These are phyloP conservation scores for Cephalotrichum gorgonifer DNA, from an alignment of 2,329 filamentous ascomycete genomes.

Conservation along the genomic window DNA sequence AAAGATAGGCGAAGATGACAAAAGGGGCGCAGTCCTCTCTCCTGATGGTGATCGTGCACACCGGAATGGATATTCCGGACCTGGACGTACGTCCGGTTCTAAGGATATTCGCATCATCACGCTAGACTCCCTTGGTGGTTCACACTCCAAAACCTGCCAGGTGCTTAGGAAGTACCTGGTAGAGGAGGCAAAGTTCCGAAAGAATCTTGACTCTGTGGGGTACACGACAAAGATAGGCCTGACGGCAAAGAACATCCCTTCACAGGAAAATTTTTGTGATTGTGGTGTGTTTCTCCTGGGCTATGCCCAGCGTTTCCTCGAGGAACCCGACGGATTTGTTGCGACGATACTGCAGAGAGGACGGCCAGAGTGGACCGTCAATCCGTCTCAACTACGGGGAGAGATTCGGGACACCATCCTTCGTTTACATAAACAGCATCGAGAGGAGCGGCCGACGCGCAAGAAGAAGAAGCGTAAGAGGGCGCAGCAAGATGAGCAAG, in stretches of 20 bases:
- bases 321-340: conserved; percentile 61
- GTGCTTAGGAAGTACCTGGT: conserved; percentile 67
- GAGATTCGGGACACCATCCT: conserved; percentile 59
- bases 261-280: conserved; percentile 76
- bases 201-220: conserved; percentile 25
- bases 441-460: conserved; percentile 21
- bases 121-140: conserved; percentile 69
- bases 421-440: conserved; percentile 34
- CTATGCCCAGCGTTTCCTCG: conserved; percentile 75
- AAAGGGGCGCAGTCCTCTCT: no score
- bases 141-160: conserved; percentile 53
- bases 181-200: conserved; percentile 60
- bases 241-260: conserved; percentile 65
- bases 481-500: conserved; percentile 16
- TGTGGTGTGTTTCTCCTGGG: conserved; percentile 81
- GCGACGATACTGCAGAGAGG: conserved; percentile 54
- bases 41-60: not conserved
- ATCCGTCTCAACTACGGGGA: conserved; percentile 48
- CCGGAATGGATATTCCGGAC: not conserved
- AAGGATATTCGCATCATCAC: conserved; percentile 66
- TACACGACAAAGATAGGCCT: conserved; percentile 33
- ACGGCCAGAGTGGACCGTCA: conserved; percentile 38
- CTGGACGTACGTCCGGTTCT: conserved; percentile 26
- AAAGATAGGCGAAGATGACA: not conserved
- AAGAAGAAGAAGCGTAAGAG: conserved; percentile 24